phyloP scores from a whole-genome alignment of 78 protist genomes.

The Emiliania huxleyi region DNA sequence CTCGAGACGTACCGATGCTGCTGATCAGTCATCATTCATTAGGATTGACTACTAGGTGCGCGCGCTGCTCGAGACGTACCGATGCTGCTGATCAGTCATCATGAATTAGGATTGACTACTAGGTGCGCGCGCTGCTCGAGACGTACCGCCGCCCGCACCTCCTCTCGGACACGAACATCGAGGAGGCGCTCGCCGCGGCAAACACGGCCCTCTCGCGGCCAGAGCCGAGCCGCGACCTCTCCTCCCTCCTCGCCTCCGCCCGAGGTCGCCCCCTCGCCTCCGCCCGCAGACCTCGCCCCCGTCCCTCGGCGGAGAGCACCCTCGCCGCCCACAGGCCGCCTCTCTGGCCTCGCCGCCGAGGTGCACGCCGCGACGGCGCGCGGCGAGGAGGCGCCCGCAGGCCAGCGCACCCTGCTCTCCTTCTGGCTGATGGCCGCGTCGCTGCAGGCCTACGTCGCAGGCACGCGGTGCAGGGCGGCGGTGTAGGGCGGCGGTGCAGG shows the following conservation, averaged over 20 bases:
- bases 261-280: no score
- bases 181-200: constrained; percentile 62
- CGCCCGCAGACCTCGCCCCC: no score
- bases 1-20: no score
- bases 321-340: no score
- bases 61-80: no score
- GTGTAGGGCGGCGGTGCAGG: no score
- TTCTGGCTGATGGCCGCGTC: constrained; percentile 83
- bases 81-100: no score
- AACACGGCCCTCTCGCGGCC: constrained; percentile 6
- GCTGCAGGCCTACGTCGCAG: constrained; percentile 51
- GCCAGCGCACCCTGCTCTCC: not conserved
- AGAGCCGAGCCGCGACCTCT: not conserved
- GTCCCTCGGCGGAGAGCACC: no score
- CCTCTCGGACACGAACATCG: constrained; percentile 56
- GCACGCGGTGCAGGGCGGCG: no score
- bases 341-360: not conserved
- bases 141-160: not conserved
- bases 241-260: not conserved
- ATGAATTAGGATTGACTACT: no score
- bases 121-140: not conserved
- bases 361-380: not conserved
- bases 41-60: no score
- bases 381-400: not conserved
- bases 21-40: no score